A percentile compares a stretch with the other conserved stretches of the same genome.
Evolutionary conservation across 2,329 filamentous ascomycete genomes (phyloP).

Genomic region (Arthrobotrys sphaeroides): DNA sequence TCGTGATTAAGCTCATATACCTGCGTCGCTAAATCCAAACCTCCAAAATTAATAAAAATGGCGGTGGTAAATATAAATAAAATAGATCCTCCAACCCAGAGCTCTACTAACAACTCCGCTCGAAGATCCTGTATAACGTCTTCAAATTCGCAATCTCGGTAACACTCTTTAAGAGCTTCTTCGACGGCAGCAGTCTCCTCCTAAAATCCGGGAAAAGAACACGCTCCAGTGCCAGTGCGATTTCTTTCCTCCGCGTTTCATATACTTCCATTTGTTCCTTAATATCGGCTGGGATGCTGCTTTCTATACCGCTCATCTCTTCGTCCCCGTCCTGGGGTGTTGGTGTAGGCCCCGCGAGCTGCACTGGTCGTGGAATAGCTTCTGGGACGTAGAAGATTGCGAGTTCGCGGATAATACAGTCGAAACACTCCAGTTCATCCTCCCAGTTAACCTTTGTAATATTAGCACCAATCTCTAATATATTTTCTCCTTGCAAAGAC

Average conservation of each 20-base stretch:
- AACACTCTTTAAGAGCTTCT: conserved; percentile 76
- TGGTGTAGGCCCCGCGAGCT: conserved; percentile 25
- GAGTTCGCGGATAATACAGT: conserved; percentile 82
- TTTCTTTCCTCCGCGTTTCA: conserved; percentile 69
- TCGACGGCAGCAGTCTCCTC: conserved; percentile 82
- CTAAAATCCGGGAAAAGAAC: conserved; percentile 90
- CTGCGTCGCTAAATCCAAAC: neutral
- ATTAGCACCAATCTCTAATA: conserved; percentile 9
- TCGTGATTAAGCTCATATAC: too few species aligned
- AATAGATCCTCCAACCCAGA: conserved; percentile 1
- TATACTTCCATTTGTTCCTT: conserved; percentile 62
- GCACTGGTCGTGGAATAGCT: conserved; percentile 70
- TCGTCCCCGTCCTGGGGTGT: conserved; percentile 56
- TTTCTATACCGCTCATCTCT: conserved; percentile 61
- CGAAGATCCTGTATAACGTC: conserved; percentile 92
- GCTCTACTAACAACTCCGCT: conserved; percentile 74
- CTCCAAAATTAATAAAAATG: neutral
- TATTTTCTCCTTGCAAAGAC: neutral
- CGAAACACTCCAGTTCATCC: conserved; percentile 85
- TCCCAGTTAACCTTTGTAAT: conserved; percentile 77
- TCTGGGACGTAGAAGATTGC: conserved; percentile 93
- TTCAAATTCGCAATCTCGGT: conserved; percentile 92
- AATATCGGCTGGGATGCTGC: conserved; percentile 63
- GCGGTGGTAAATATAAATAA: neutral
- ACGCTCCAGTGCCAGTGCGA: conserved; percentile 82